Percentiles rank a stretch among this genome's conserved stretches.
Evolutionary conservation across 768 basidiomycete genomes (phyloP).

Genomic region (Amanita rubescens): DNA sequence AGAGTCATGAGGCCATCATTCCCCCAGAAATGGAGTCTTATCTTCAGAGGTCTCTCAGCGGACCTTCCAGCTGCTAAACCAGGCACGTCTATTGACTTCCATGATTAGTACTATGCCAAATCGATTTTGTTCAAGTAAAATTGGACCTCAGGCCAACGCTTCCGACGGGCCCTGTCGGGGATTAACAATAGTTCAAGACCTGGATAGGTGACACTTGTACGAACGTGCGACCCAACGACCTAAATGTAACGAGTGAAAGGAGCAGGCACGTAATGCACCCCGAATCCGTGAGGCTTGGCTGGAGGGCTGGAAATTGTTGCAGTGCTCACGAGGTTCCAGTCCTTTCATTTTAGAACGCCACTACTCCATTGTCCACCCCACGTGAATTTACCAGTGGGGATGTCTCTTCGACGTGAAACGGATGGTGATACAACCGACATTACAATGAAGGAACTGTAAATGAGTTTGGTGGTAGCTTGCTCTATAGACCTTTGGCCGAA

Average conservation of each 20-base stretch:
- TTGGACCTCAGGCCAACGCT: neutral
- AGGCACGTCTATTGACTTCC: neutral
- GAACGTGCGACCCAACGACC: neutral
- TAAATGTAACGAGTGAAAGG: neutral
- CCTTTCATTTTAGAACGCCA: no score
- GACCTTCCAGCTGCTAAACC: neutral
- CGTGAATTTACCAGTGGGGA: no score
- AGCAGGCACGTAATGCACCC: neutral
- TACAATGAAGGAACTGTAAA: no score
- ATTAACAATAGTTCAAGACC: neutral
- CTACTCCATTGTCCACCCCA: no score
- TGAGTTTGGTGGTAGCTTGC: no score
- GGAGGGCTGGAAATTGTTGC: neutral
- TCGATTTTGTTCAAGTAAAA: no score
- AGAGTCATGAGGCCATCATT: neutral
- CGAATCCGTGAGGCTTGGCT: neutral
- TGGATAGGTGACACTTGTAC: neutral
- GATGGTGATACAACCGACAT: no score
- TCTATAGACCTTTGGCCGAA: no score
- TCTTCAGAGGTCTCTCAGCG: neutral
- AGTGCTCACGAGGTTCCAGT: no score
- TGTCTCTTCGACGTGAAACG: no score
- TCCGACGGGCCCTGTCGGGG: neutral
- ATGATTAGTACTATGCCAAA: neutral
- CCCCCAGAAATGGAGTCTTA: neutral